Base-by-base conservation (phyloP, 1,139 yeast species). In the Hemisphaericaspora xylofermentans region DNA sequence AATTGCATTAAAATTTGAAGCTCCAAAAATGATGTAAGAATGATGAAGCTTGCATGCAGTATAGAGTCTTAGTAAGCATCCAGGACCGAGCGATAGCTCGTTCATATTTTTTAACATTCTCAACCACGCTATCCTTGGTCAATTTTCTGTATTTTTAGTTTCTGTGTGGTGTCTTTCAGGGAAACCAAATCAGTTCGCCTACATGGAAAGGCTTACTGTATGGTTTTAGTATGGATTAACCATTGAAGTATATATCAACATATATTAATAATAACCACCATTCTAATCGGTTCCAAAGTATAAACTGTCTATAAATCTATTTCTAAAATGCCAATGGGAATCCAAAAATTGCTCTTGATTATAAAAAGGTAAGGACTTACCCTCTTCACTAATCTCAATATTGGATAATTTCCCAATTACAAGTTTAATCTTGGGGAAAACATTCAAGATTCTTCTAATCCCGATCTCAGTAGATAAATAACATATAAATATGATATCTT, bases 381-480 rank as follows among this genome's bases (percentile, higher is more conserved):
- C 41, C 2, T 45, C 44, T 29, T 42, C 44, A 8, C 28, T 44
- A 10, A 48, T 40, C 18, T 63, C 66, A 44, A 66, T 57, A 21
- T 64, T 59, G 36, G 85, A 82, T 47, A 87, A 64, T 47, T 77
- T 76, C 1, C 93, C 97, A 32, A 83, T 81, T 10, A 86, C 84
- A 6, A 89, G 64, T 29, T 76, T 76, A 2, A 89, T 80, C 3
- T 71, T 59, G 6, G 87, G 84, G 58, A 87, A 91, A 0, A 93
- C 96, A 41, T 78, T 76, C 42, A 82, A 63, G 4, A 93, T 73
- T 44, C 97, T 72, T 45, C 87, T 71, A n/a, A 88, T 63, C 0
- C 95, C 97, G 30, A 81, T 70, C 51, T 85, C 95, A 0, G 95
- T 82, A n/a, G 89, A 87, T 44, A 85, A 61, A 56, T 85, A 87